Base-by-base conservation (phyloP, 2,329 filamentous ascomycete genomes). In the Verticillium albo-atrum region DNA sequence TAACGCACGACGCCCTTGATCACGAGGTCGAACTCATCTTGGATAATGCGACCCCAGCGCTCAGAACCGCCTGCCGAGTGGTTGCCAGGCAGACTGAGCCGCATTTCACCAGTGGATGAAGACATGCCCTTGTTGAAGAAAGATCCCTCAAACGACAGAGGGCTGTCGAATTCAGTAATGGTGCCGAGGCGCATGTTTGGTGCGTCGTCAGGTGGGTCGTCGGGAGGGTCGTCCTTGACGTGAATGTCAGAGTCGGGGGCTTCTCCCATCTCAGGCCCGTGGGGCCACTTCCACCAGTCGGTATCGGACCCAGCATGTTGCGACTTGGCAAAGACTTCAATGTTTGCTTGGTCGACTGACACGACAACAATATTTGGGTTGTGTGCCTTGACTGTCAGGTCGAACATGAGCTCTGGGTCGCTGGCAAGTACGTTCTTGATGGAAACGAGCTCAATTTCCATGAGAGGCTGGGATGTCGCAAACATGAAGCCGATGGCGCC, bases 281-380 rank as follows among this genome's bases (percentile, higher is more conserved):
- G 65, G 30, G 79, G 78, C 62, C 73, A 71, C 23, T 79, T 77
- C 81, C 83, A 82, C 83, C 85, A 86, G 68, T 85, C 81, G 27
- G 79, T 82, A 66, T 87, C 84, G 7, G 81, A 82, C n/a, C 91
- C 90, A 14, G 94, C 90, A 70, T 94, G 90, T 61, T 90, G 91
- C 61, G 92, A 97, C 74, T 96, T 97, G 30, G 95, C 95, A 74
- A 98, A 98, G 32, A 99, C 84, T 68, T 96, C 92, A 60, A 98
- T 82, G 71, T 98, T 92, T 70, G 96, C 89, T 54, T 93, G 88
- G 63, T 90, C 88, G 37, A 99, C 86, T 2, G 89, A 89, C 50
- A 99, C 89, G 2, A 92, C 87, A 42, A 98, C 89, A 47, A 97
- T 87, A 67, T 98, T 99, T 1, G 94, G 93, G 71, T 99, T 99